A percentile compares a stretch with the other conserved stretches of the same genome.
Evolutionary conservation across 2,329 filamentous ascomycete genomes (phyloP).

Genomic region (Clonostachys rhizophaga): DNA sequence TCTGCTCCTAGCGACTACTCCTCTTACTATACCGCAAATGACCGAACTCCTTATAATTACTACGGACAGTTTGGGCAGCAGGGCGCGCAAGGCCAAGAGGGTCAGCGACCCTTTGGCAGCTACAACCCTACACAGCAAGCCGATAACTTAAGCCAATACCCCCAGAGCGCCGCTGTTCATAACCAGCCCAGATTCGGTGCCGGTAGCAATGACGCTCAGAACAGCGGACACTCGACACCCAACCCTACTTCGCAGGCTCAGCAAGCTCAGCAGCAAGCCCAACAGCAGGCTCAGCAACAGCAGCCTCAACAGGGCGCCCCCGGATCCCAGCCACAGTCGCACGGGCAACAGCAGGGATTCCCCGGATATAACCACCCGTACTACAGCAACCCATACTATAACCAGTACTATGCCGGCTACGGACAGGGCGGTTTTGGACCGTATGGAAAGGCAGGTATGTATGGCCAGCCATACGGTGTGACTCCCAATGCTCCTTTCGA

Average conservation of each 20-base stretch:
- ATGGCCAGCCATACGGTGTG: constrained; percentile 53
- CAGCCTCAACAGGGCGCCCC: constrained; percentile 34
- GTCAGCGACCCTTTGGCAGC: constrained; percentile 69
- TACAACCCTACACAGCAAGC: constrained; percentile 65
- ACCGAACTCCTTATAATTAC: constrained; percentile 74
- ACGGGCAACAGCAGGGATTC: constrained; percentile 39
- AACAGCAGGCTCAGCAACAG: constrained; percentile 28
- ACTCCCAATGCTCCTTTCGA: constrained; percentile 53
- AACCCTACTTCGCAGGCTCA: constrained; percentile 65
- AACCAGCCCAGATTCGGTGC: constrained; percentile 57
- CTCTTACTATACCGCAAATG: constrained; percentile 78
- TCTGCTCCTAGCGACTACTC: constrained; percentile 77
- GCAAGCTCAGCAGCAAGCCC: constrained; percentile 36
- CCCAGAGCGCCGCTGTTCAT: constrained; percentile 59
- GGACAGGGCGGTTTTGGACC: constrained; percentile 47
- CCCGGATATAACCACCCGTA: constrained; percentile 53
- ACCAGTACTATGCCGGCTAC: constrained; percentile 54
- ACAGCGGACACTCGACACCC: constrained; percentile 86
- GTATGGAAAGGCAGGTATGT: constrained; percentile 50
- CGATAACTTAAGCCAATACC: constrained; percentile 65
- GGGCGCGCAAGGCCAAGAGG: constrained; percentile 63
- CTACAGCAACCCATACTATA: constrained; percentile 59
- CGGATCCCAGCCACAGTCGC: constrained; percentile 36
- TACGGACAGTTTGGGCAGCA: constrained; percentile 60
- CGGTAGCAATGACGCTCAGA: constrained; percentile 63